phyloP scores from a whole-genome alignment of 2,329 filamentous ascomycete genomes.

The Cladophialophora bantiana region DNA sequence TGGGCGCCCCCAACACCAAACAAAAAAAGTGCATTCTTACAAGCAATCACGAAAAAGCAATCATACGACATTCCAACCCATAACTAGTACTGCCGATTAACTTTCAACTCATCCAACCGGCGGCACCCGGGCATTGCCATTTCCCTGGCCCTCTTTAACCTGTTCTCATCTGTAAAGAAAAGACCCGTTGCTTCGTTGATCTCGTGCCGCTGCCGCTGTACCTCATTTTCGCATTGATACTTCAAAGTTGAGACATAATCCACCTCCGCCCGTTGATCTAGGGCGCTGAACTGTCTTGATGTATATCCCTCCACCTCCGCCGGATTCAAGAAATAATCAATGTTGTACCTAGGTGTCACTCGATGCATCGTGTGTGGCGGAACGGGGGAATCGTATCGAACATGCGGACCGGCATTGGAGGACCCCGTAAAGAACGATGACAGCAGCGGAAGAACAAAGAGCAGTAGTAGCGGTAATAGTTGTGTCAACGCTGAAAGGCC shows the following conservation, averaged over 20 bases:
- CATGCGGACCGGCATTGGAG: conserved; percentile 66
- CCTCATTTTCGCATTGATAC: conserved; percentile 77
- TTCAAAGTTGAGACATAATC: conserved; percentile 73
- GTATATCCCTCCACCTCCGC: conserved; percentile 75
- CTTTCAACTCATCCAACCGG: conserved; percentile 60
- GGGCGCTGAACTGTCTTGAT: conserved; percentile 70
- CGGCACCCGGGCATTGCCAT: conserved; percentile 68
- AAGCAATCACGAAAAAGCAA: conserved; percentile 14
- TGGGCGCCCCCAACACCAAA: conserved; percentile 31
- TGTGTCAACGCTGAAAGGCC: conserved; percentile 68
- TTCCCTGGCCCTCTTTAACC: conserved; percentile 73
- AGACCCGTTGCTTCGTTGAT: conserved; percentile 83
- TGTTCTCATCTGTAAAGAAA: conserved; percentile 81
- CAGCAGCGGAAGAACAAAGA: conserved; percentile 85
- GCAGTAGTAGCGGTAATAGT: conserved; percentile 83
- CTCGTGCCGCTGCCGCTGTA: conserved; percentile 68
- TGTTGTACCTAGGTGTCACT: conserved; percentile 71
- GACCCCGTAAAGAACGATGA: conserved; percentile 75
- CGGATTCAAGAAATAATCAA: conserved; percentile 87
- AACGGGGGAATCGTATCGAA: conserved; percentile 76
- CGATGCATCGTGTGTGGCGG: conserved; percentile 78
- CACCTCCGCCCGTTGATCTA: conserved; percentile 80
- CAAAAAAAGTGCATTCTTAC: conserved; percentile 24
- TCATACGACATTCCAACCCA: conserved; percentile 1
- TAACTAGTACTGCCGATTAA: conserved; percentile 43